Percentiles rank a stretch among this genome's conserved stretches.
These are phyloP conservation scores for Colletotrichum sp. DNA, from an alignment of 2,329 filamentous ascomycete species.

Conservation along the genomic window DNA sequence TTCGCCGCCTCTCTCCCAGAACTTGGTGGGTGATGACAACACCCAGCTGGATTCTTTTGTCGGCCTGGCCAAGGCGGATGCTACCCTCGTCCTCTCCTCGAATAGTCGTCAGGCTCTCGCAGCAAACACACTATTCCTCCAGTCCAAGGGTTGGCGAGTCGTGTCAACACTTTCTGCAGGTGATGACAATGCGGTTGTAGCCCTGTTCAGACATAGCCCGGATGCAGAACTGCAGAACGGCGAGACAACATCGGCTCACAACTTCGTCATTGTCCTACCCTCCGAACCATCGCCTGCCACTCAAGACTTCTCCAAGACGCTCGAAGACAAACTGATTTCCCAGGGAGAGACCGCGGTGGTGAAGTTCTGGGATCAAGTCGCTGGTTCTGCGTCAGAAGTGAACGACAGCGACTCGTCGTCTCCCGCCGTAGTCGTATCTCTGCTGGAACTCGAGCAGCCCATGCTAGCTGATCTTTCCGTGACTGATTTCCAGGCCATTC, in stretches of 20 bases:
- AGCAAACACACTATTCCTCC: background rate
- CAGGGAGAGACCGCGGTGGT: background rate
- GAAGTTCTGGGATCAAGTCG: background rate
- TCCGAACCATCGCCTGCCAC: background rate
- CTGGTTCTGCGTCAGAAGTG: background rate
- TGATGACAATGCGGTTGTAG: background rate
- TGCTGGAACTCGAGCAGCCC: background rate
- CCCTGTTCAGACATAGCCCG: background rate
- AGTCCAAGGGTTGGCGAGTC: background rate
- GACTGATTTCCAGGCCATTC: background rate
- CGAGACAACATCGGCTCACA: background rate
- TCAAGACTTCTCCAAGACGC: background rate
- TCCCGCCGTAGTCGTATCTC: background rate
- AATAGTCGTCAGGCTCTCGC: background rate
- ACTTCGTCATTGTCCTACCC: background rate
- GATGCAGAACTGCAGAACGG: background rate
- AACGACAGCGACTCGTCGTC: background rate
- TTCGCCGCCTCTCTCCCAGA: background rate
- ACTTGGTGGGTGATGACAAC: background rate
- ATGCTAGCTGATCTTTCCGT: background rate
- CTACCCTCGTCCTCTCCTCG: background rate
- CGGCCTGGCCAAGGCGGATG: background rate
- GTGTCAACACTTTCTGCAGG: background rate
- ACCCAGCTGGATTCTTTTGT: background rate
- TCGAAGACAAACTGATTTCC: background rate